Base-by-base conservation (phyloP, 2,329 filamentous ascomycete species). In the Ascochyta lentis region DNA sequence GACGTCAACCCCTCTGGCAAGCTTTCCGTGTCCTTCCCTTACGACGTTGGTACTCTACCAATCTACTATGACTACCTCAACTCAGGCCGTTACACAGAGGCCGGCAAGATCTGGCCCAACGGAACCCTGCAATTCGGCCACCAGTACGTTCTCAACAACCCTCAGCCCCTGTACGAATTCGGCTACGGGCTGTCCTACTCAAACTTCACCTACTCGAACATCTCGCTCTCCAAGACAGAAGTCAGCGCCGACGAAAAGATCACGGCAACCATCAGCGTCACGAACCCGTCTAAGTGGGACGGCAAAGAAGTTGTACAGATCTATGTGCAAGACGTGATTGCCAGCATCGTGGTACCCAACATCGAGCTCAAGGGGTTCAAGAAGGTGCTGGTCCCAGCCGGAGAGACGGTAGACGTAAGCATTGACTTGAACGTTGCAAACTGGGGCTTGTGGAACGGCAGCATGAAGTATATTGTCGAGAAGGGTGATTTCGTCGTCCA, bases 51-150 rank as follows among this genome's bases (percentile, higher is more conserved):
- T 23, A 86, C 85, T 1, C 78, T 86, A 0, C 89, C 89, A 0
- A 80, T 88, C 47, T 90, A 87, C 78, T 91, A 91, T 70, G 87
- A 91, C 68, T 87, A 89, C 71, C 77, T 89, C 41, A 90, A 90
- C 75, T 88, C 86, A 0, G 88, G 83, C 0, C 83, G 88, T 4
- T 71, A 75, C 22, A 63, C 70, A 6, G 81, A 86, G 37, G 79
- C 84, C 0, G 87, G 88, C 0, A 73, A 75, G 0, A 74, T 80
- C 1, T 77, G 82, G 49, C 71, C 77, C 2, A 86, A 90, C 56
- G 86, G 86, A 1, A 86, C 84, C 0, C 71, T 90, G 43, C 75
- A 81, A 3, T 90, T 89, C 62, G 87, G 87, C 1, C 84, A 82
- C 65, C 84, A 84, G 64, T 90, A 90, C 66, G 86, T 89, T 8